Percentiles rank a stretch among this genome's conserved stretches.
phyloP scores from a whole-genome alignment of 2,329 filamentous ascomycete genomes.

The Trichoderma harzianum region DNA sequence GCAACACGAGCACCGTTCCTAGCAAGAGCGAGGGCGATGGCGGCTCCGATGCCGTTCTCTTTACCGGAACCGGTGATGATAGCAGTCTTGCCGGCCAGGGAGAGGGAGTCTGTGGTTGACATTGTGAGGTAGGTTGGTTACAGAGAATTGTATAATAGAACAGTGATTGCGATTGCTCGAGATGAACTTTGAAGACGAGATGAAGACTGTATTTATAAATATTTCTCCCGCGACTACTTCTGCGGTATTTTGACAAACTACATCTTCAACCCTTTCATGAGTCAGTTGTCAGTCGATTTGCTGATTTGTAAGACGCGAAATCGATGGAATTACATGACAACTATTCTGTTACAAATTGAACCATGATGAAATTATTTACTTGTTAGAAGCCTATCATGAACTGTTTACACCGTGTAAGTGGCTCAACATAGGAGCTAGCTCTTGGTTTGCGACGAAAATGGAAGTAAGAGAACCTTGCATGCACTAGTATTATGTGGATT shows the following conservation, averaged over 20 bases:
- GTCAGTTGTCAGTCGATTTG: background rate
- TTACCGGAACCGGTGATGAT: slow-evolving; percentile 42
- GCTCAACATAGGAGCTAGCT: background rate
- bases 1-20: slow-evolving; percentile 38
- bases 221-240: too few species aligned
- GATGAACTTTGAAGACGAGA: background rate
- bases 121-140: background rate
- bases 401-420: background rate
- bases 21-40: slow-evolving; percentile 35
- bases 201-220: background rate
- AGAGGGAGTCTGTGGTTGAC: slow-evolving; percentile 20
- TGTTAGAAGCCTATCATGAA: background rate
- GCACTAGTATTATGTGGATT: background rate
- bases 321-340: too few species aligned
- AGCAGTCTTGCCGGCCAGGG: slow-evolving; percentile 38
- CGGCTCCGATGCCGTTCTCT: slow-evolving; percentile 41
- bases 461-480: slow-evolving; percentile 6
- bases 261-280: background rate
- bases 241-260: background rate
- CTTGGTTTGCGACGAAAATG: background rate
- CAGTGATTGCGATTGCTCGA: background rate
- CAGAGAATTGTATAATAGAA: background rate
- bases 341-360: background rate
- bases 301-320: background rate
- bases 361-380: too few species aligned